Evolutionary conservation across 208 protist genomes (phyloP).

Genomic region (Lotmaria passim): DNA sequence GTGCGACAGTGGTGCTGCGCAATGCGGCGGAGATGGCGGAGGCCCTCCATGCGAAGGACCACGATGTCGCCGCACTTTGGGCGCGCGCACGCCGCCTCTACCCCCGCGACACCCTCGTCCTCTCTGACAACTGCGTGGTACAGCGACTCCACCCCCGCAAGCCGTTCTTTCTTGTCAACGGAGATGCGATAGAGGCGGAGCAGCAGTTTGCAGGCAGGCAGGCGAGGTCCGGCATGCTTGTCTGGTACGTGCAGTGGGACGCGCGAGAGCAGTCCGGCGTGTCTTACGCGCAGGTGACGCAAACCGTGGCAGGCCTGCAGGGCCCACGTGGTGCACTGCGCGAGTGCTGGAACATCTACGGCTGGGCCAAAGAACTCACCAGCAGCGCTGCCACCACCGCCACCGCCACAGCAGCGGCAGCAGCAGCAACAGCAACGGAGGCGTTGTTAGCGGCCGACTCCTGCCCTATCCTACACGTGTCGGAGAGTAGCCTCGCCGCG

Average conservation of each 20-base stretch:
- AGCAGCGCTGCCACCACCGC: background rate
- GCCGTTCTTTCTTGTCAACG: slow-evolving; percentile 55
- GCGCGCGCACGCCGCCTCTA: slow-evolving; percentile 17
- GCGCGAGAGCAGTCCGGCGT: background rate
- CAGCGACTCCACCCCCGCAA: slow-evolving; percentile 40
- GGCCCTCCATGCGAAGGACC: slow-evolving; percentile 8
- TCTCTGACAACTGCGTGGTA: slow-evolving; percentile 47
- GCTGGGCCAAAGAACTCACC: background rate
- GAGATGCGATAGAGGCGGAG: slow-evolving; percentile 28
- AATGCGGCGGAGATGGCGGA: slow-evolving; percentile 37
- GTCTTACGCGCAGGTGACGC: slow-evolving; percentile 17
- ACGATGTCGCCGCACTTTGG: slow-evolving; percentile 33
- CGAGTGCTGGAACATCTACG: slow-evolving; percentile 12
- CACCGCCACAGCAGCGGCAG: background rate
- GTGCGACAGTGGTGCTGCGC: slow-evolving; percentile 21
- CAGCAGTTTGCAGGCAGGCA: slow-evolving; percentile 21
- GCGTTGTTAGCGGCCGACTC: background rate
- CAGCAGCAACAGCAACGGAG: too few species aligned
- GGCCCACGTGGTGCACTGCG: slow-evolving; percentile 17
- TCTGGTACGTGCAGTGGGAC: slow-evolving; percentile 33
- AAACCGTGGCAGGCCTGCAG: slow-evolving; percentile 17
- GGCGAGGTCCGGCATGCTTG: slow-evolving; percentile 13
- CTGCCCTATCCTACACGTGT: slow-evolving; percentile 50
- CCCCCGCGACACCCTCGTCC: slow-evolving; percentile 30
- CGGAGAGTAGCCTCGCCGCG: slow-evolving; percentile 68